Conservation (phyloP, 176 grass and related monocot species). For the Lolium perenne region DNA sequence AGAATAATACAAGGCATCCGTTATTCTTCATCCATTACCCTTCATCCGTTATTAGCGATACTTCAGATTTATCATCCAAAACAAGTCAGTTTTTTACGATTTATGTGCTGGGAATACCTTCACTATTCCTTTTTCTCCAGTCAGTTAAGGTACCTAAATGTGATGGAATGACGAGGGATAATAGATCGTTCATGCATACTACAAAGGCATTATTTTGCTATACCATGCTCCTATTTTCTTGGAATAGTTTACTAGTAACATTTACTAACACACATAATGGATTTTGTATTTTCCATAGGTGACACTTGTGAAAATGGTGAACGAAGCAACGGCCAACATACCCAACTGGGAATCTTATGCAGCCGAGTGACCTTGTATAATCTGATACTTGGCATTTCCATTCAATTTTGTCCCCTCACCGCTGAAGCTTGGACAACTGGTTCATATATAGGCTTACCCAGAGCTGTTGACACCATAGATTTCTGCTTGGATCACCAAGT, state of each 20-base stretch:
- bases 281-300: constrained; percentile 47
- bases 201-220: not conserved
- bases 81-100: not conserved
- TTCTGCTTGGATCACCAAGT: not conserved
- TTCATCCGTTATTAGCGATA: no score
- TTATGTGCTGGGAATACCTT: not conserved
- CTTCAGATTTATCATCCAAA: not conserved
- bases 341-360: constrained; percentile 69
- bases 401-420: not conserved
- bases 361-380: constrained; percentile 22
- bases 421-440: constrained; percentile 3
- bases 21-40: no score
- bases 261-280: not conserved
- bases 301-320: constrained; percentile 95
- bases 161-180: not conserved
- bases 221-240: not conserved
- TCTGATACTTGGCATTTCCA: not conserved
- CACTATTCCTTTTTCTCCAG: not conserved
- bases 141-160: not conserved
- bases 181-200: not conserved
- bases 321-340: constrained; percentile 83
- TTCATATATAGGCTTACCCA: not conserved
- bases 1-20: not conserved
- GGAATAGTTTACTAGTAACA: not conserved
- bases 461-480: not conserved